These are phyloP conservation scores for Reticulascus tulasneorum DNA, from an alignment of 2,329 filamentous ascomycete species.

Conservation along the genomic window DNA sequence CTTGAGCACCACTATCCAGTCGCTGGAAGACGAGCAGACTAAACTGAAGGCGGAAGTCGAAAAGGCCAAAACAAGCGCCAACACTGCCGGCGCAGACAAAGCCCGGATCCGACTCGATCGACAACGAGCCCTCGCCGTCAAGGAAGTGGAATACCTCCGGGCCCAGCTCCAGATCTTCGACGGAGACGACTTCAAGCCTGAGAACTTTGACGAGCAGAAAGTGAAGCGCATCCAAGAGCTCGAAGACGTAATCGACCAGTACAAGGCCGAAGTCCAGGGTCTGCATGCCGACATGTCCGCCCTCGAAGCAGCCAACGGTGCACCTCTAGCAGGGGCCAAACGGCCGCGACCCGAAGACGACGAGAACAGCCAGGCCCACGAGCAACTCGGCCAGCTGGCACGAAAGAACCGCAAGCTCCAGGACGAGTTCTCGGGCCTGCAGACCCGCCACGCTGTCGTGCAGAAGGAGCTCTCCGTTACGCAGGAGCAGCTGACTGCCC, in stretches of 20 bases:
- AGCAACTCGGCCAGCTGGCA: constrained; percentile 76
- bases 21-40: constrained; percentile 66
- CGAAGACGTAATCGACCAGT: constrained; percentile 80
- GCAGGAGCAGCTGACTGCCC: constrained; percentile 66
- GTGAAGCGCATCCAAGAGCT: constrained; percentile 72
- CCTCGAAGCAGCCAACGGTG: constrained; percentile 44
- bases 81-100: constrained; percentile 55
- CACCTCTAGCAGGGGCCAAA: constrained; percentile 54
- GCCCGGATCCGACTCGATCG: constrained; percentile 73
- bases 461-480: constrained; percentile 71
- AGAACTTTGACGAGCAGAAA: constrained; percentile 73
- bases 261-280: constrained; percentile 74
- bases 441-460: constrained; percentile 67
- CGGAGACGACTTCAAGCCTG: constrained; percentile 81
- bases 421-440: constrained; percentile 66
- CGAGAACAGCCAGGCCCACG: constrained; percentile 54
- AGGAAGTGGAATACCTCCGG: constrained; percentile 91
- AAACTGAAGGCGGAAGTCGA: constrained; percentile 66
- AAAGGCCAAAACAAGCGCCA: constrained; percentile 52
- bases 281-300: constrained; percentile 72
- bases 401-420: constrained; percentile 86
- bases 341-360: constrained; percentile 56
- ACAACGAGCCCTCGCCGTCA: constrained; percentile 78
- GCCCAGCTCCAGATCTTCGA: constrained; percentile 89
- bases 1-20: constrained; percentile 70